Percentiles rank a stretch among this genome's conserved stretches.
These are phyloP conservation scores for Colletotrichum musicola DNA, from an alignment of 2,329 filamentous ascomycete genomes.

Conservation along the genomic window DNA sequence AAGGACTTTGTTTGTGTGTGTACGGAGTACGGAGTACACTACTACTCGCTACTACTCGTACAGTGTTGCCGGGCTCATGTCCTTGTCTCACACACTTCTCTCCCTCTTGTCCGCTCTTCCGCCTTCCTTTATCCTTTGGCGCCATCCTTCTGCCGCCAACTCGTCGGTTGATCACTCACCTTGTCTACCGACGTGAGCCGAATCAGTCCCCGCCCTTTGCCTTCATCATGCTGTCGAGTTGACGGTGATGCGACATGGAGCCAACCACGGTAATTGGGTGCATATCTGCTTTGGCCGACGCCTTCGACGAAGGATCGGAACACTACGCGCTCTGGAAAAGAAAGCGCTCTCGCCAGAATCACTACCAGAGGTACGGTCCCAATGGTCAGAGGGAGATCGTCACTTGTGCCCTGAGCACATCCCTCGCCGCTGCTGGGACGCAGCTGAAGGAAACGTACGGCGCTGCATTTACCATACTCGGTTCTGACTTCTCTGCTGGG, in stretches of 20 bases:
- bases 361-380: constrained; percentile 45
- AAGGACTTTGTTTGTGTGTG: constrained; percentile 10
- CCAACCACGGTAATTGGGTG: constrained; percentile 41
- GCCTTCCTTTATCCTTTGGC: not conserved
- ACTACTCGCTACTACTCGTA: not conserved
- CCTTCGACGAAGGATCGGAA: constrained; percentile 39
- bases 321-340: constrained; percentile 52
- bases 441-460: constrained; percentile 50
- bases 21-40: too few relatives aligned
- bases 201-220: not conserved
- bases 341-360: constrained; percentile 48
- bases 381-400: constrained; percentile 32
- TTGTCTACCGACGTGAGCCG: not conserved
- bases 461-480: constrained; percentile 50
- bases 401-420: constrained; percentile 51
- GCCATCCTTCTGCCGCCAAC: not conserved
- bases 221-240: constrained; percentile 28
- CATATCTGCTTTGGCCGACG: constrained; percentile 38
- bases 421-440: constrained; percentile 48
- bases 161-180: not conserved
- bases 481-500: constrained; percentile 50
- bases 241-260: constrained; percentile 37
- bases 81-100: not conserved
- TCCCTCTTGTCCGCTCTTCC: not conserved
- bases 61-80: not conserved